Evolutionary conservation across 805 yeast genomes (phyloP), one percentile per base, ranked within the genome.

Genomic region (Dipodascus geniculatus): DNA sequence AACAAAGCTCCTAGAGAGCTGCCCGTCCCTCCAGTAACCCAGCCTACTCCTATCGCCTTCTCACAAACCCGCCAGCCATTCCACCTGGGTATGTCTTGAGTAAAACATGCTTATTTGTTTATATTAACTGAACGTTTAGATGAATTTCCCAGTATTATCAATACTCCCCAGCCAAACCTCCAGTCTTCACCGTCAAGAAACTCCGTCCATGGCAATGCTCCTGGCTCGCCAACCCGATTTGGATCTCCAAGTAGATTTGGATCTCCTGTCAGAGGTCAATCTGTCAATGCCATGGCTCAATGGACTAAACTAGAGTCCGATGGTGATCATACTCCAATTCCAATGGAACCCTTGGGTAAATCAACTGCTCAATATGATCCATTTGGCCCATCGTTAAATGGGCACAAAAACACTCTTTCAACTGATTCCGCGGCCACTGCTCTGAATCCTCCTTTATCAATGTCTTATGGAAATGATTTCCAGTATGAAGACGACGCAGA

Each of bases 241-340:
- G 60, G 59, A 19, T 58, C 65, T 14, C 64, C 65, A 24, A 49
- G 55, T 22, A 54, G 64, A 24, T 56, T 57, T 42, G 57, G 55
- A 17, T 48, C 52, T n/a, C 52, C 49, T 6, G 49, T 38, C 22
- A 51, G 57, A 3, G 51, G 52, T 22, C 59, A 56, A 49, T 57
- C 52, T 49, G 55, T 48, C 48, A 79, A 86, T 4, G 79, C 85
- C 8, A 74, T 95, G 67, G 82, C 87, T 47, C 78, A 76, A 51
- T 83, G 76, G 61, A 83, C 93, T 2, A 71, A 79, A 53, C 68
- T 79, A 59, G 90, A 86, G 65, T 82, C 95, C 0, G 93, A 95
- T 33, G 58, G 53, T n/a, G 58, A 54, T 47, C 58, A 51, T 22
- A 56, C 58, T 24, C 61, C 62, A 23, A 60, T 59, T 51, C 57